phyloP scores from a whole-genome alignment of 106 monocot species.

The Acanthochlamys bracteata region DNA sequence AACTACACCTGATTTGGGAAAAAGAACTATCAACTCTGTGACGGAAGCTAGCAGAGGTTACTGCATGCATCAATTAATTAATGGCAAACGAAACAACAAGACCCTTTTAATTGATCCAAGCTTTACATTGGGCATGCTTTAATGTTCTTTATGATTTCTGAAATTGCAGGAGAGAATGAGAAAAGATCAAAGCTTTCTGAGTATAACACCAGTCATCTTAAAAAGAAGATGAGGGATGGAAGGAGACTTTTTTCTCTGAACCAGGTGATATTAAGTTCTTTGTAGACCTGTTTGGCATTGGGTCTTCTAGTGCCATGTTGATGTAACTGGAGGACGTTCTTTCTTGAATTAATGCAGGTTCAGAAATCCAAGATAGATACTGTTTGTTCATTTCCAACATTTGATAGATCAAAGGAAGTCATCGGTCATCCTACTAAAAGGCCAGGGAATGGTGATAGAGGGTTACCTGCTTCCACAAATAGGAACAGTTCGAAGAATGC shows the following conservation, averaged over 20 bases:
- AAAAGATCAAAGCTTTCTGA: conserved; percentile 12
- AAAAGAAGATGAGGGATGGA: conserved; percentile 12
- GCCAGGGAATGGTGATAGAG: not conserved
- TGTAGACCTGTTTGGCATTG: not conserved
- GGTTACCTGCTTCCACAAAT: not conserved
- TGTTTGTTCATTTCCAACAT: not conserved
- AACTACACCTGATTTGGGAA: not conserved
- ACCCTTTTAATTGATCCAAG: no score
- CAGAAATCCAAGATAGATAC: not conserved
- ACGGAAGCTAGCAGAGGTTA: conserved; percentile 18
- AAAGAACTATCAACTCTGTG: conserved; percentile 7
- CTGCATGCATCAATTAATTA: not conserved
- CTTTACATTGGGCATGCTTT: no score
- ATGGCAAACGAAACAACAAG: no score
- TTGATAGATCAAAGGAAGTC: conserved; percentile 13
- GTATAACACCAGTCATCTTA: conserved; percentile 8
- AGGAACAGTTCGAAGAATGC: conserved; percentile 5
- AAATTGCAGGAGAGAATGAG: conserved; percentile 20
- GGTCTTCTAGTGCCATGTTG: not conserved
- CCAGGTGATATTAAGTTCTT: not conserved
- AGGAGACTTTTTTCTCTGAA: conserved; percentile 1
- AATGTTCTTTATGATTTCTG: not conserved
- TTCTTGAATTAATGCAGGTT: conserved; percentile 10
- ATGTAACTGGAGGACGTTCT: not conserved
- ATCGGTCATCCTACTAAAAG: conserved; percentile 20